phyloP scores from a whole-genome alignment of 2,329 filamentous ascomycete species.

The Dryadomyces sulphureus region DNA sequence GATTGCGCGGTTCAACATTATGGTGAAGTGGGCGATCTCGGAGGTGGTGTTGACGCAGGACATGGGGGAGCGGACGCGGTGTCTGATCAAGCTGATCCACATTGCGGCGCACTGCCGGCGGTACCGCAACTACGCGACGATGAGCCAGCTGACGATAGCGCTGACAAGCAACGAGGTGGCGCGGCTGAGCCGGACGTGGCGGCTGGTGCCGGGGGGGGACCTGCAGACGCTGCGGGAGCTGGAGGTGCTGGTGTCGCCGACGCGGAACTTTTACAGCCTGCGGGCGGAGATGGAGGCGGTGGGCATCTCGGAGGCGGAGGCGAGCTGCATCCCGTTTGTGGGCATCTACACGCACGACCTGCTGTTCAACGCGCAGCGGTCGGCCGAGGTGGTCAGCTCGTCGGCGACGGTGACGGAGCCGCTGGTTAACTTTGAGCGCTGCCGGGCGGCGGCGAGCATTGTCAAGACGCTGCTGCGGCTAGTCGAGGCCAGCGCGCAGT shows the following conservation, averaged over 20 bases:
- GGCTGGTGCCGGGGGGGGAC: slow-evolving; percentile 50
- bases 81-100: slow-evolving; percentile 70
- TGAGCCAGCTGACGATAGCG: slow-evolving; percentile 67
- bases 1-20: slow-evolving; percentile 74
- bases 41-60: slow-evolving; percentile 62
- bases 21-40: slow-evolving; percentile 76
- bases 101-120: slow-evolving; percentile 62
- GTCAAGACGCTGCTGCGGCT: slow-evolving; percentile 67
- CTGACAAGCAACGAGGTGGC: slow-evolving; percentile 59
- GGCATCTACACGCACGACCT: slow-evolving; percentile 74
- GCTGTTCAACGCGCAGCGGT: slow-evolving; percentile 67
- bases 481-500: slow-evolving; percentile 64
- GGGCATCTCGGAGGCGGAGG: slow-evolving; percentile 36
- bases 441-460: slow-evolving; percentile 58
- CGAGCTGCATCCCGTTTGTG: slow-evolving; percentile 71
- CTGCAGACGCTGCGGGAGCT: slow-evolving; percentile 51
- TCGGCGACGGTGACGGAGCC: slow-evolving; percentile 45
- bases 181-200: slow-evolving; percentile 57
- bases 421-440: slow-evolving; percentile 72
- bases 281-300: slow-evolving; percentile 65
- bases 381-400: slow-evolving; percentile 56
- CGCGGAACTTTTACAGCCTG: slow-evolving; percentile 63
- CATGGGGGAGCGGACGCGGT: slow-evolving; percentile 57
- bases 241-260: slow-evolving; percentile 59
- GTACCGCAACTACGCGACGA: slow-evolving; percentile 70